Percentiles rank a stretch among this genome's conserved stretches.
phyloP scores from a whole-genome alignment of 1,139 yeast species.

The Scheffersomyces stambukii region DNA sequence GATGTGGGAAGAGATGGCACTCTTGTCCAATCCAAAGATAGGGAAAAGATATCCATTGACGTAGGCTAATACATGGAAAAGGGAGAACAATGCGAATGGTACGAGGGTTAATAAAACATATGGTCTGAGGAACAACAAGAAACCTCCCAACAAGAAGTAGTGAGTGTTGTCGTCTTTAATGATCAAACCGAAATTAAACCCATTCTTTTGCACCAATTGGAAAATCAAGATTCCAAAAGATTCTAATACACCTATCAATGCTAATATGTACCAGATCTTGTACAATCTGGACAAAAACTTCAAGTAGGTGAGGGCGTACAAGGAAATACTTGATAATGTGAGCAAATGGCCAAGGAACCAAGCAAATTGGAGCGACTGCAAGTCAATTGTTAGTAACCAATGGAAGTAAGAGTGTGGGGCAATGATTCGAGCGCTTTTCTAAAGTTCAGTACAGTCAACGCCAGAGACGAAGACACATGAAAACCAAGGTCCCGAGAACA shows the following conservation, averaged over 20 bases:
- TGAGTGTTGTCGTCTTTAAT: conserved; percentile 47
- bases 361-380: conserved; percentile 53
- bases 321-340: conserved; percentile 52
- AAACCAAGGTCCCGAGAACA: conserved; percentile 68
- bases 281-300: conserved; percentile 21
- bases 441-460: no score
- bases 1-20: conserved; percentile 36
- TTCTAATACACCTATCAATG: conserved; percentile 61
- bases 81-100: conserved; percentile 54
- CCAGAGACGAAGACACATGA: no score
- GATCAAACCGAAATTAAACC: conserved; percentile 26
- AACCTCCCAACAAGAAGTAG: conserved; percentile 41
- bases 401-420: no score
- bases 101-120: conserved; percentile 40
- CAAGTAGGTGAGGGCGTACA: conserved; percentile 50
- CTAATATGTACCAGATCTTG: conserved; percentile 52
- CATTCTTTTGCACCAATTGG: conserved; percentile 43
- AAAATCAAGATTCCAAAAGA: conserved; percentile 76
- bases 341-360: conserved; percentile 71
- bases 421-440: no score
- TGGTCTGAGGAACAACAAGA: conserved; percentile 33
- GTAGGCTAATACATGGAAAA: conserved; percentile 60
- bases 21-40: conserved; percentile 46
- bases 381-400: conserved; percentile 15
- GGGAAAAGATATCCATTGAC: conserved; percentile 66